These are phyloP conservation scores for Sarocladium oryzae DNA, from an alignment of 2,329 filamentous ascomycete genomes.

Conservation along the genomic window DNA sequence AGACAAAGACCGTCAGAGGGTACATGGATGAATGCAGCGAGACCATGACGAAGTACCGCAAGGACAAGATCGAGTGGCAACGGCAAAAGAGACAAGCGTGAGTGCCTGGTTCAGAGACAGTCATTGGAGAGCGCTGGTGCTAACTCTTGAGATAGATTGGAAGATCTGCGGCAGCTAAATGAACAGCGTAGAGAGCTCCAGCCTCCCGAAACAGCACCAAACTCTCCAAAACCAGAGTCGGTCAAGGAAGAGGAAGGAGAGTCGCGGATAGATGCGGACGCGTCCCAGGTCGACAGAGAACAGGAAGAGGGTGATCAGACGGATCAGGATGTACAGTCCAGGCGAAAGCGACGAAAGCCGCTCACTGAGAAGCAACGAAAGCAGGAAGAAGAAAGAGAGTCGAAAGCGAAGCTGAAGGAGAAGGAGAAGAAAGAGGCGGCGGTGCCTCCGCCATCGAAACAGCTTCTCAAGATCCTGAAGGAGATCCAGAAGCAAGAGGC, in stretches of 20 bases:
- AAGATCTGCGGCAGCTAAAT: conserved; percentile 64
- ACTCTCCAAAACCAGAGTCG: conserved; percentile 31
- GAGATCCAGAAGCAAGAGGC: conserved; percentile 86
- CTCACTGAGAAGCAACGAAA: conserved; percentile 63
- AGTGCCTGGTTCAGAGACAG: conserved; percentile 24
- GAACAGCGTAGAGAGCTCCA: conserved; percentile 67
- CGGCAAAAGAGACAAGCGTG: conserved; percentile 64
- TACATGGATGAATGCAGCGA: conserved; percentile 91
- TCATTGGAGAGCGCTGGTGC: no score
- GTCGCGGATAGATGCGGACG: conserved; percentile 58
- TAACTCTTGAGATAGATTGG: conserved; percentile 44
- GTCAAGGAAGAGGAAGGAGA: conserved; percentile 50
- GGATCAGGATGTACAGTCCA: conserved; percentile 52
- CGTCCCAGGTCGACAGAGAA: conserved; percentile 47
- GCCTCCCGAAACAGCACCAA: conserved; percentile 22
- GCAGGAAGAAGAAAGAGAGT: conserved; percentile 68
- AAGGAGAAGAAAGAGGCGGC: conserved; percentile 46
- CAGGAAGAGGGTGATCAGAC: conserved; percentile 62
- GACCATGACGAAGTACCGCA: conserved; percentile 89
- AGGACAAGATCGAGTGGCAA: conserved; percentile 92
- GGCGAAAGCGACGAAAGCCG: conserved; percentile 52
- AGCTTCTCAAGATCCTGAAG: conserved; percentile 79
- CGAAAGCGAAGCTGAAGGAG: conserved; percentile 65
- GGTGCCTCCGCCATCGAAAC: conserved; percentile 67
- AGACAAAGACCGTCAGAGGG: conserved; percentile 77